These are phyloP conservation scores for Neonectria sp. DNA, from an alignment of 2,329 filamentous ascomycete genomes.

Conservation along the genomic window DNA sequence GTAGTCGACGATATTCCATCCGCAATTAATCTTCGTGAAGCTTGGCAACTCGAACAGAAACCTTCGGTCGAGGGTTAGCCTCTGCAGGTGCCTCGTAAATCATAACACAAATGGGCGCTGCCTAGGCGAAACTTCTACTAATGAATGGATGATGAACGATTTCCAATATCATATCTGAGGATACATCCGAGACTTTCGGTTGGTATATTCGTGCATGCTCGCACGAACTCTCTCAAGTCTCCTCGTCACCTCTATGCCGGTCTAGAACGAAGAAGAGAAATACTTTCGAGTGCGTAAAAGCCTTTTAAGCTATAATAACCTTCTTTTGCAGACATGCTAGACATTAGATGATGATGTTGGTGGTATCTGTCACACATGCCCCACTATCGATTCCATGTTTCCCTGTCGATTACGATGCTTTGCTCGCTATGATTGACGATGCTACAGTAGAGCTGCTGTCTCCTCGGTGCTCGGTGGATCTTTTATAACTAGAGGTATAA, in stretches of 20 bases:
- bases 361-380: background rate
- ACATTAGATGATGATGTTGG: background rate
- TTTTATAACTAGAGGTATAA: too few species aligned
- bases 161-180: too few species aligned
- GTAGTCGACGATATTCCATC: background rate
- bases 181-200: background rate
- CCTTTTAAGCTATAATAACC: background rate
- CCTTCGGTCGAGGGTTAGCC: background rate
- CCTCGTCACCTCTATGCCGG: background rate
- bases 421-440: too few species aligned
- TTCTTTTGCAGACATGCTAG: too few species aligned
- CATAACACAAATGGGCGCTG: background rate
- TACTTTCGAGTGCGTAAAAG: background rate
- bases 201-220: background rate
- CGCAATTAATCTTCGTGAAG: background rate
- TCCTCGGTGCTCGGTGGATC: too few species aligned
- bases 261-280: background rate
- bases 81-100: background rate
- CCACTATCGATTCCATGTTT: too few species aligned
- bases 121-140: too few species aligned
- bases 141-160: too few species aligned
- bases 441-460: too few species aligned
- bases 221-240: background rate
- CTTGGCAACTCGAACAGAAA: background rate
- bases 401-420: too few species aligned